phyloP scores from a whole-genome alignment of 2,329 filamentous ascomycete genomes.

The Trichoderma sp. region DNA sequence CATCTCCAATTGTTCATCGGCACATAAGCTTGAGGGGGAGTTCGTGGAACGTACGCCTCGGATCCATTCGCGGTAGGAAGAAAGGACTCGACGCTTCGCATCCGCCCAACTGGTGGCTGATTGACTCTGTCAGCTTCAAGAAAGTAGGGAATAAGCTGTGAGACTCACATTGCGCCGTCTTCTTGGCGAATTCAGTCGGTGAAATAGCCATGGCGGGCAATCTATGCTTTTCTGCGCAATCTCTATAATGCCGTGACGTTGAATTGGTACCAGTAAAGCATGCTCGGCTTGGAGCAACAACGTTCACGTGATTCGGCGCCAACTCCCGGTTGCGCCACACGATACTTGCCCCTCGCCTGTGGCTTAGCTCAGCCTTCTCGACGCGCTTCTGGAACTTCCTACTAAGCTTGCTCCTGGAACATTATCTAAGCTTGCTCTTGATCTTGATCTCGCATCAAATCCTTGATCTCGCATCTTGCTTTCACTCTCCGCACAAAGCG shows the following conservation, averaged over 20 bases:
- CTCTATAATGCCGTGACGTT: constrained; percentile 41
- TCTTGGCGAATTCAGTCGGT: constrained; percentile 87
- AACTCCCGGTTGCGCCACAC: constrained; percentile 32
- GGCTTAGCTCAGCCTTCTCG: constrained; percentile 30
- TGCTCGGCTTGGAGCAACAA: constrained; percentile 25
- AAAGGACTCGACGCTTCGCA: constrained; percentile 83
- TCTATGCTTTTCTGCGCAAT: constrained; percentile 42
- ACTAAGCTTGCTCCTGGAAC: constrained; percentile 11
- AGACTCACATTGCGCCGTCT: constrained; percentile 73
- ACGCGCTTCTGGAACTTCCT: constrained; percentile 24
- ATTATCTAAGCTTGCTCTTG: constrained; percentile 3
- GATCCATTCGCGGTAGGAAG: constrained; percentile 93
- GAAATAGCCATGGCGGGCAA: constrained; percentile 77
- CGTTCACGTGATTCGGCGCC: constrained; percentile 40
- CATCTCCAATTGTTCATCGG: background rate
- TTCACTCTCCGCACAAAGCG: background rate
- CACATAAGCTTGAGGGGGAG: background rate
- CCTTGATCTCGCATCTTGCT: background rate
- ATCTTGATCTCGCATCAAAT: background rate
- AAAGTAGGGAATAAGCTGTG: constrained; percentile 31
- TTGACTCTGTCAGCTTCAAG: constrained; percentile 42
- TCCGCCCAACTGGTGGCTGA: constrained; percentile 87
- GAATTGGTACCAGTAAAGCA: constrained; percentile 35
- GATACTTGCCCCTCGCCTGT: constrained; percentile 28
- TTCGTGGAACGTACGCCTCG: constrained; percentile 74